Conservation (phyloP, 2,329 filamentous ascomycete genomes). For the Orbilia javanica region DNA sequence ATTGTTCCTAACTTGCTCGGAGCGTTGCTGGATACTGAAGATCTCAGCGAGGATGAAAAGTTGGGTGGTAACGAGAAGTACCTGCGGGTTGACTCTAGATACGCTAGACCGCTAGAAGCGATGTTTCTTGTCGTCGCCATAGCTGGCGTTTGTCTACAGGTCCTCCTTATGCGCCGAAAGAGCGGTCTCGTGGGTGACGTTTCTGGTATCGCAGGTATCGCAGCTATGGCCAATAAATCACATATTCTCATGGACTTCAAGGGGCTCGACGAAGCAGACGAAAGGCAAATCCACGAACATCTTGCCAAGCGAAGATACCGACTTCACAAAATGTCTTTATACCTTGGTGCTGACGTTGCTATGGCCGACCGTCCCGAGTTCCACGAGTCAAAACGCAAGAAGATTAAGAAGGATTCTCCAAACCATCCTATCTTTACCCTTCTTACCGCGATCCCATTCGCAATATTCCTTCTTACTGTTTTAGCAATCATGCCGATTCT, state of each 20-base stretch:
- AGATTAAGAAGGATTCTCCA: conserved; percentile 52
- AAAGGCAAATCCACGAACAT: conserved; percentile 76
- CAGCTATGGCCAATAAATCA: conserved; percentile 79
- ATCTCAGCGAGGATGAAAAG: conserved; percentile 2
- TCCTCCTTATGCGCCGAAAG: conserved; percentile 73
- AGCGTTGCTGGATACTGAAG: conserved; percentile 46
- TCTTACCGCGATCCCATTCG: conserved; percentile 72
- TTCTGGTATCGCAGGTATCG: conserved; percentile 79
- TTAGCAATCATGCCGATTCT: conserved; percentile 72
- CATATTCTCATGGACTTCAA: conserved; percentile 81
- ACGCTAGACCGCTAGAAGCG: conserved; percentile 73
- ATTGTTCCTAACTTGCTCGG: conserved; percentile 76
- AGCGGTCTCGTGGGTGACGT: conserved; percentile 78
- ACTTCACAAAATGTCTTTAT: conserved; percentile 77
- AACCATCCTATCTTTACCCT: conserved; percentile 77
- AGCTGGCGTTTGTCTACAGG: conserved; percentile 72
- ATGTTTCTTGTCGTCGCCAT: conserved; percentile 72
- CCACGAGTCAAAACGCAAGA: conserved; percentile 50
- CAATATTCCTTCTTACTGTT: conserved; percentile 72
- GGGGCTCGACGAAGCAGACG: conserved; percentile 76
- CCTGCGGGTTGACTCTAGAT: conserved; percentile 67
- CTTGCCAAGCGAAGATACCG: conserved; percentile 77
- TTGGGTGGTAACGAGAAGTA: conserved; percentile 28
- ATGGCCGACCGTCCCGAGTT: conserved; percentile 66
- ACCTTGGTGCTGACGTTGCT: conserved; percentile 70